Evolutionary conservation across 2,329 filamentous ascomycete genomes (phyloP), one percentile per base, ranked within the genome.

Genomic region (Cadophora gregata): DNA sequence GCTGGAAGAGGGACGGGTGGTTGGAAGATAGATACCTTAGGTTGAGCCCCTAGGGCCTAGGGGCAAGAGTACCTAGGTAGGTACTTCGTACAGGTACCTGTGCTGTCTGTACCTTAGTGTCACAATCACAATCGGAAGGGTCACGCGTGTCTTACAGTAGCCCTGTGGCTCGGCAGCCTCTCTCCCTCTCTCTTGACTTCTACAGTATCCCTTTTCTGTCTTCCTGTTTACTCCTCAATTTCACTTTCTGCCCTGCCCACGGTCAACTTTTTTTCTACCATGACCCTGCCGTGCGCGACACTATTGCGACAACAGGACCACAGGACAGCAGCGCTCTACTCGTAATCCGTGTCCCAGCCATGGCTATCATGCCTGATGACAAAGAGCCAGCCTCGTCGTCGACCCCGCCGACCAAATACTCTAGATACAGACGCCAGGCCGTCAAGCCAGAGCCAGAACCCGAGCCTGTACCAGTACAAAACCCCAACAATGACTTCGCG

Each of bases 11-110:
- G 78, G 79, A 3, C n/a, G n/a, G n/a, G n/a, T n/a, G 80, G 79
- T 73, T 94, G 91, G 91, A 85, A 80, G 75, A 80, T 96, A 72
- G 85, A 93, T 74, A 88, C 92, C 74, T 78, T 94, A 77, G 94
- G 91, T 75, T n/a, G n/a, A n/a, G n/a, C n/a, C n/a, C n/a, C n/a
- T n/a, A n/a, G n/a, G n/a, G n/a, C n/a, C n/a, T n/a, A n/a, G n/a
- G n/a, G n/a, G n/a, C n/a, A n/a, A n/a, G n/a, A n/a, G n/a, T n/a
- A n/a, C n/a, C n/a, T n/a, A n/a, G n/a, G n/a, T n/a, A n/a, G n/a
- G n/a, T n/a, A n/a, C n/a, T n/a, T n/a, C n/a, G n/a, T n/a, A n/a
- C n/a, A n/a, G n/a, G n/a, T n/a, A n/a, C n/a, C n/a, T n/a, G n/a
- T n/a, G n/a, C n/a, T n/a, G n/a, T n/a, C n/a, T n/a, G n/a, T n/a